Percentiles rank a stretch among this genome's conserved stretches.
phyloP scores from a whole-genome alignment of 345 rosid species.

The Geranium rotundifolium region DNA sequence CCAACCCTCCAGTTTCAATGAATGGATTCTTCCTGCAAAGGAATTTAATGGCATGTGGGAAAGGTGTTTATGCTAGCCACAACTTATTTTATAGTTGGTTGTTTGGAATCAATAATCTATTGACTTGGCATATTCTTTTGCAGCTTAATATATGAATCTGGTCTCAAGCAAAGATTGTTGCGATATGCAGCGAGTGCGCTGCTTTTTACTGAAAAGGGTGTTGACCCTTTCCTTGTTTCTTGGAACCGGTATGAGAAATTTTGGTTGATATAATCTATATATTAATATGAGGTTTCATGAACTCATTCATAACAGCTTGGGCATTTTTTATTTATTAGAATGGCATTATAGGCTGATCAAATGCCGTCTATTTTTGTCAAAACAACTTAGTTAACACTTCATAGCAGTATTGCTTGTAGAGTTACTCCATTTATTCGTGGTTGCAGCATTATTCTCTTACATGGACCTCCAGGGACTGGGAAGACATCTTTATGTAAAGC shows the following conservation, averaged over 20 bases:
- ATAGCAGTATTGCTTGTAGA: background rate
- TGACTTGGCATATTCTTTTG: constrained; percentile 13
- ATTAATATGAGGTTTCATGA: background rate
- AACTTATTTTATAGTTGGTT: background rate
- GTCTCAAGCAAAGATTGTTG: constrained; percentile 82
- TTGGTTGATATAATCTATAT: background rate
- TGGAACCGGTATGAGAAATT: constrained; percentile 71
- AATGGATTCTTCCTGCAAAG: constrained; percentile 93
- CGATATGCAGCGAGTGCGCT: constrained; percentile 79
- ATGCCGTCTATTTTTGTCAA: background rate
- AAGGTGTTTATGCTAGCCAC: constrained; percentile 41
- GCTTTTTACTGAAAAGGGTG: constrained; percentile 60
- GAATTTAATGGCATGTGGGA: constrained; percentile 99
- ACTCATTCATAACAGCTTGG: too few relatives aligned
- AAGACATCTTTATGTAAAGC: constrained; percentile 96
- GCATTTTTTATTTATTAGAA: background rate
- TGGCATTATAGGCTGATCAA: background rate
- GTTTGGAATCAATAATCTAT: background rate
- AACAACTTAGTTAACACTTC: background rate
- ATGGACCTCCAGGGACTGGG: constrained; percentile 93
- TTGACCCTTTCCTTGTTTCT: constrained; percentile 75
- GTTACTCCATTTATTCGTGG: background rate
- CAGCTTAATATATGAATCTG: constrained; percentile 88
- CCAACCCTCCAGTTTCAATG: constrained; percentile 78
- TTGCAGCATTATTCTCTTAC: constrained; percentile 22